These are phyloP conservation scores for Zostera marina DNA, from an alignment of 116 monocot genomes.

Conservation along the genomic window DNA sequence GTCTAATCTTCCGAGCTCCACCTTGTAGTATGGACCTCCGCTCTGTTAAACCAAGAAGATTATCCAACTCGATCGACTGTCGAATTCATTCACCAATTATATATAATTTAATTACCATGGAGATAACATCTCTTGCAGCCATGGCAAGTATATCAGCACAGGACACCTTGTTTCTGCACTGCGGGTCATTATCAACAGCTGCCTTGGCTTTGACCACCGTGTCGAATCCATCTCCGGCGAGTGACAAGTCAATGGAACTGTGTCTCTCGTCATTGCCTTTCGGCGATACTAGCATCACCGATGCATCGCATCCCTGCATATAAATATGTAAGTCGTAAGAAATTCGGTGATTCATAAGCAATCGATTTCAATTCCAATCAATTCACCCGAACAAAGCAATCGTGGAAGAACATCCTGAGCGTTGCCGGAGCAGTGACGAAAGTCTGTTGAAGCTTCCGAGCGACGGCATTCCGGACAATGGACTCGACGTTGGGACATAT, in stretches of 20 bases:
- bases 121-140: constrained; percentile 34
- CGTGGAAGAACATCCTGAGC: constrained; percentile 89
- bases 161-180: constrained; percentile 43
- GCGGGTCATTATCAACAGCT: constrained; percentile 53
- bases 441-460: constrained; percentile 41
- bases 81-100: too few species aligned
- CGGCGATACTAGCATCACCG: constrained; percentile 33
- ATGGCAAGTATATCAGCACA: constrained; percentile 56
- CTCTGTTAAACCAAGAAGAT: constrained; percentile 22
- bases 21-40: constrained; percentile 43
- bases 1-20: constrained; percentile 54
- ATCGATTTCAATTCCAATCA: not conserved
- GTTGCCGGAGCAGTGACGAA: constrained; percentile 58
- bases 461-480: constrained; percentile 49
- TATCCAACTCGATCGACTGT: too few species aligned
- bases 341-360: too few species aligned
- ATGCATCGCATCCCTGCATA: constrained; percentile 80
- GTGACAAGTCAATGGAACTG: constrained; percentile 53
- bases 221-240: constrained; percentile 72
- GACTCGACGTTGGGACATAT: constrained; percentile 70
- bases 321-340: too few species aligned
- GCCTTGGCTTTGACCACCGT: constrained; percentile 69
- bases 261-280: constrained; percentile 56
- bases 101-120: constrained; percentile 11
- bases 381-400: constrained; percentile 62